These are phyloP conservation scores for Melampsora larici-populina DNA, from an alignment of 1,284 basidiomycete genomes.

Conservation along the genomic window DNA sequence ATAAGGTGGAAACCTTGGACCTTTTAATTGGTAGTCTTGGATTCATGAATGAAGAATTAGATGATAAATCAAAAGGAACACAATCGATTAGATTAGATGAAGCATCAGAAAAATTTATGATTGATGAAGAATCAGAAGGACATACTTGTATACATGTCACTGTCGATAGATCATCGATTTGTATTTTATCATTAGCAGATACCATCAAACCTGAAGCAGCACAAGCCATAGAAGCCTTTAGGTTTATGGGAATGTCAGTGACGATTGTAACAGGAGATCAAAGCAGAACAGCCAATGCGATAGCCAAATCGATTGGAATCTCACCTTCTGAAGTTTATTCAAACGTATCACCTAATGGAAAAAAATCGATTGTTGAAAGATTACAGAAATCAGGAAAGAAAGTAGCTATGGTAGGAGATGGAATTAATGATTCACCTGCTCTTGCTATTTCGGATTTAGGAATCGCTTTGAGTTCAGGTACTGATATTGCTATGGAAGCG, in stretches of 20 bases:
- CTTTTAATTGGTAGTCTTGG: constrained; percentile 19
- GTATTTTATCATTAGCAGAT: constrained; percentile 70
- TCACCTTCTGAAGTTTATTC: constrained; percentile 74
- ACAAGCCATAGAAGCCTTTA: constrained; percentile 73
- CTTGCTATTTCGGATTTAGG: constrained; percentile 91
- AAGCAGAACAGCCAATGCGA: constrained; percentile 72
- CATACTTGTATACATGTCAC: constrained; percentile 81
- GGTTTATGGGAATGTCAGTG: constrained; percentile 82
- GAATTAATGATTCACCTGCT: constrained; percentile 97
- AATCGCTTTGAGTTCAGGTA: constrained; percentile 90
- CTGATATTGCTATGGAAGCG: constrained; percentile 94
- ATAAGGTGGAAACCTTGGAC: not conserved
- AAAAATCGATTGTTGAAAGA: constrained; percentile 74
- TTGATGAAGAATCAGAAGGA: constrained; percentile 66
- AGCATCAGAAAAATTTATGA: constrained; percentile 63
- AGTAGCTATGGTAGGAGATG: constrained; percentile 79
- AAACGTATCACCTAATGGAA: constrained; percentile 86
- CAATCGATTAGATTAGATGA: constrained; percentile 38
- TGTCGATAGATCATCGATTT: constrained; percentile 55
- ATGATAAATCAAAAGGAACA: constrained; percentile 46
- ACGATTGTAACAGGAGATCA: constrained; percentile 88
- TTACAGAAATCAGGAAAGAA: constrained; percentile 64
- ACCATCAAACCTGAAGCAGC: constrained; percentile 74
- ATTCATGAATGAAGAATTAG: constrained; percentile 11
- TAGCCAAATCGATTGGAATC: constrained; percentile 83